A percentile compares a stretch with the other conserved stretches of the same genome.
These are phyloP conservation scores for Ceratocystis huliohia DNA, from an alignment of 2,329 filamentous ascomycete species.

Conservation along the genomic window DNA sequence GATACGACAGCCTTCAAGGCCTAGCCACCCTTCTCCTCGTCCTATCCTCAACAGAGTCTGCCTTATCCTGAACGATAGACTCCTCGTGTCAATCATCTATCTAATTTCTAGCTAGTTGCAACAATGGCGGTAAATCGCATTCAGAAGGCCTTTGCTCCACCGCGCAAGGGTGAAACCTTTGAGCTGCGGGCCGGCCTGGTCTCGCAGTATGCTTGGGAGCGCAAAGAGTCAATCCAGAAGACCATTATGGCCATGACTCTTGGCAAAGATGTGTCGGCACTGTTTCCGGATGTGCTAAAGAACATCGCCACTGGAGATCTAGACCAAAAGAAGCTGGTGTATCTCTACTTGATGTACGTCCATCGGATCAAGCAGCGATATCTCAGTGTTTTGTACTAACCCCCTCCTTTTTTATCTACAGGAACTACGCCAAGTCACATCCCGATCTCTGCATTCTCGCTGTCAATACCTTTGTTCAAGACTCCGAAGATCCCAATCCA, in stretches of 20 bases:
- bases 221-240: constrained; percentile 98
- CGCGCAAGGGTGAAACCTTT: constrained; percentile 94
- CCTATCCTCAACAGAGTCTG: background rate
- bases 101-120: background rate
- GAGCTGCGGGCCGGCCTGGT: constrained; percentile 90
- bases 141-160: constrained; percentile 80
- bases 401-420: constrained; percentile 29
- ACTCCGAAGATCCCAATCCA: constrained; percentile 96
- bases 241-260: constrained; percentile 99
- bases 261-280: constrained; percentile 91
- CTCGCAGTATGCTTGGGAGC: constrained; percentile 98
- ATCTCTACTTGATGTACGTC: constrained; percentile 85
- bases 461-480: constrained; percentile 98
- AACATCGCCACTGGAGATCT: constrained; percentile 92
- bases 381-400: background rate
- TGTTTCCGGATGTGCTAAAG: constrained; percentile 96
- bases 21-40: background rate
- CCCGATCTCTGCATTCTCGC: constrained; percentile 96
- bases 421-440: constrained; percentile 99
- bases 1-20: background rate
- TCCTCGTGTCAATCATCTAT: background rate
- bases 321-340: constrained; percentile 99
- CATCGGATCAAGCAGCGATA: background rate
- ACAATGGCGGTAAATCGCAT: constrained; percentile 91
- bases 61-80: background rate